These are phyloP conservation scores for Cryptococcus floricola DNA, from an alignment of 1,284 basidiomycete species.

Conservation along the genomic window DNA sequence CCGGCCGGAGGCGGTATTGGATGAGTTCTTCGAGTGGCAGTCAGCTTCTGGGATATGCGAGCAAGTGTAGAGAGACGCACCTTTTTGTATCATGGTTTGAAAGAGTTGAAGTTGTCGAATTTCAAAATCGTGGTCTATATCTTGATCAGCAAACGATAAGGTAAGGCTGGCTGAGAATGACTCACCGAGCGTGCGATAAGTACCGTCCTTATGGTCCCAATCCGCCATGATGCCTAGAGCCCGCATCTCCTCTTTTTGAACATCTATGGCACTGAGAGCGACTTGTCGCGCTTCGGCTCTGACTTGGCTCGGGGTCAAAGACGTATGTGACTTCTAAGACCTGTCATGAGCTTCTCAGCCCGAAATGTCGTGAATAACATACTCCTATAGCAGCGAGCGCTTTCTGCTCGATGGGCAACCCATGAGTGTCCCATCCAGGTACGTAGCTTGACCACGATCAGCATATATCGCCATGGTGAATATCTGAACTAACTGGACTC, in stretches of 20 bases:
- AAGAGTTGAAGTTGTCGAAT: conserved; percentile 84
- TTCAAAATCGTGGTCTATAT: conserved; percentile 76
- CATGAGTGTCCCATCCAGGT: conserved; percentile 99
- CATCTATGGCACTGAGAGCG: conserved; percentile 69
- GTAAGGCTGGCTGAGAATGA: conserved; percentile 2
- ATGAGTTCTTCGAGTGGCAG: conserved; percentile 60
- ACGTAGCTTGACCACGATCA: conserved; percentile 60
- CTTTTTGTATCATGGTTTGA: conserved; percentile 79
- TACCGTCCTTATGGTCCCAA: conserved; percentile 67
- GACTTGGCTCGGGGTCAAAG: conserved; percentile 61
- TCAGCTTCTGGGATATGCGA: conserved; percentile 5
- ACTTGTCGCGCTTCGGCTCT: conserved; percentile 68
- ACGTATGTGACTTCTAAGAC: conserved; percentile 46
- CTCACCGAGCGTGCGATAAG: conserved; percentile 81
- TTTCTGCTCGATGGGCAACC: conserved; percentile 93
- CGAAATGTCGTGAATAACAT: conserved; percentile 47
- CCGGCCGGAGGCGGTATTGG: conserved; percentile 67
- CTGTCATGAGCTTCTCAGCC: background rate
- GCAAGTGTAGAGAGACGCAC: conserved; percentile 46
- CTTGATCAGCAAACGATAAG: background rate
- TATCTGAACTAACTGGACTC: conserved; percentile 65
- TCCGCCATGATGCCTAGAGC: conserved; percentile 89
- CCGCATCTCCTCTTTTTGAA: conserved; percentile 76
- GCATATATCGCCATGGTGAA: background rate
- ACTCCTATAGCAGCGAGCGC: conserved; percentile 73